phyloP scores from a whole-genome alignment of 768 basidiomycete species.

The Dentipellis fragilis region DNA sequence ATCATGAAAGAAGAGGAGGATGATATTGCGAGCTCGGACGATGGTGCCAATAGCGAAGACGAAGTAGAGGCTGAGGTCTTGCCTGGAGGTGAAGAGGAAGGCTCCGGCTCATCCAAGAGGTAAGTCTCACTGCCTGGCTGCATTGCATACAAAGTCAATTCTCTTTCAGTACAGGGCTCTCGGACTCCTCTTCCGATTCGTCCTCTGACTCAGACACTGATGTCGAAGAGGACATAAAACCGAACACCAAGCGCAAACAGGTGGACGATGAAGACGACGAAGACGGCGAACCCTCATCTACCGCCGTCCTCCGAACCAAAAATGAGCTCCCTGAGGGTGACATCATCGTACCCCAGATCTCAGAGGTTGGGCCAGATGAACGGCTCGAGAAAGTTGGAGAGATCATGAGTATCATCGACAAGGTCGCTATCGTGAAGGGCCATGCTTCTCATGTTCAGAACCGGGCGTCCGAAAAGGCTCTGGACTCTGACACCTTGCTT shows the following conservation, averaged over 20 bases:
- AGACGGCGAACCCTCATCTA: slow-evolving; percentile 40
- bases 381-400: slow-evolving; percentile 68
- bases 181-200: slow-evolving; percentile 26
- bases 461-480: slow-evolving; percentile 46
- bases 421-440: slow-evolving; percentile 67
- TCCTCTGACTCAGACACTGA: slow-evolving; percentile 30
- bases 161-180: not conserved
- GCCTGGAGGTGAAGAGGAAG: slow-evolving; percentile 2
- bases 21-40: slow-evolving; percentile 42
- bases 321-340: slow-evolving; percentile 57
- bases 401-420: slow-evolving; percentile 63
- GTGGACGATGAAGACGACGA: slow-evolving; percentile 36
- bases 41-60: slow-evolving; percentile 48
- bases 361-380: slow-evolving; percentile 55
- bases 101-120: not conserved
- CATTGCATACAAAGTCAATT: not conserved
- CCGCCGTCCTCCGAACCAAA: slow-evolving; percentile 45
- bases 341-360: slow-evolving; percentile 51
- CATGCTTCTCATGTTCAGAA: slow-evolving; percentile 29
- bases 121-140: not conserved
- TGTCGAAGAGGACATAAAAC: slow-evolving; percentile 4
- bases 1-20: slow-evolving; percentile 25
- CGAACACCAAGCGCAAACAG: not conserved
- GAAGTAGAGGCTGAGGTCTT: slow-evolving; percentile 63
- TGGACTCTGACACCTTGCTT: slow-evolving; percentile 86